These are phyloP conservation scores for Suillus lakei DNA, from an alignment of 768 basidiomycete species.

Conservation along the genomic window DNA sequence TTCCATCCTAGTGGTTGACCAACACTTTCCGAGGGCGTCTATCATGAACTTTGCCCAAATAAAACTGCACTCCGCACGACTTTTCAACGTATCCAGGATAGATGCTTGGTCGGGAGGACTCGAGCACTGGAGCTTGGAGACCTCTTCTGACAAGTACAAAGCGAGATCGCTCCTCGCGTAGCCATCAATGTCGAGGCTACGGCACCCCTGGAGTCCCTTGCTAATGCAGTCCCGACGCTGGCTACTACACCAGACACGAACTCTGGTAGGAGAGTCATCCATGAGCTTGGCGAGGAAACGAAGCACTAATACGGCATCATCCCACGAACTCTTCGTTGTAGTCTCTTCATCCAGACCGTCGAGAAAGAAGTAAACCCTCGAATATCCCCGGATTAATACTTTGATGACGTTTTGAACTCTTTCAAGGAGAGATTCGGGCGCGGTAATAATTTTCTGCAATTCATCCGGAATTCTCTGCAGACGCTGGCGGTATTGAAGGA, in stretches of 20 bases:
- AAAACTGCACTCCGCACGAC: no score
- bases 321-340: constrained; percentile 16
- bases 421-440: constrained; percentile 3
- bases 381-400: constrained; percentile 15
- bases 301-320: constrained; percentile 18
- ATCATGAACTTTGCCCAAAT: no score
- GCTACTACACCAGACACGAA: constrained; percentile 33
- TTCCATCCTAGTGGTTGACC: no score
- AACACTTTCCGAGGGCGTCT: no score
- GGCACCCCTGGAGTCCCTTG: constrained; percentile 12
- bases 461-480: no score
- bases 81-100: no score
- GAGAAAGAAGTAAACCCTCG: constrained; percentile 25
- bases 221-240: constrained; percentile 13
- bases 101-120: no score
- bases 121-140: no score
- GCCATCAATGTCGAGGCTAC: no score
- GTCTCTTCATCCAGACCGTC: constrained; percentile 35
- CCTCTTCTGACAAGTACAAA: constrained; percentile 12
- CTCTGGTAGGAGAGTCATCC: constrained; percentile 13
- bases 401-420: constrained; percentile 21
- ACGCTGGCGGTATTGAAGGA: no score
- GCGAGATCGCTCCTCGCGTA: constrained; percentile 2
- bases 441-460: no score
- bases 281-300: constrained; percentile 20